A percentile compares a stretch with the other conserved stretches of the same genome.
Evolutionary conservation across 2,329 filamentous ascomycete genomes (phyloP).

Genomic region (Sclerotiophoma versabilis): DNA sequence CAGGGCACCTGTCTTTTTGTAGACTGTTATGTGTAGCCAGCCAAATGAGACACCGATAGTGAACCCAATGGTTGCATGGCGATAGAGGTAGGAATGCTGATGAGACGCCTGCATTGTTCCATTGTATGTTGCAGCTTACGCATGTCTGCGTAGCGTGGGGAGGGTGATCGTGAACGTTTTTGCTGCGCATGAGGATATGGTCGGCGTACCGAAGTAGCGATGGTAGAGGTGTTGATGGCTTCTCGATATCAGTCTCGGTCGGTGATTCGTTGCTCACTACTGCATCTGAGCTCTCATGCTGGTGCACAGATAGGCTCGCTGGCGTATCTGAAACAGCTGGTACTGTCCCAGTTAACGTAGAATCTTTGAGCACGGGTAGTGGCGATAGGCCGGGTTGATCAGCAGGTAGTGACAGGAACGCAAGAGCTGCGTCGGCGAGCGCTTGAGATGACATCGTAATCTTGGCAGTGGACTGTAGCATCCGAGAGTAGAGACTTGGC

Average conservation of each 20-base stretch:
- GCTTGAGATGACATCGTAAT: background rate
- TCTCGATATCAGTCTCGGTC: background rate
- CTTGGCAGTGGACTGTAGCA: too few species aligned
- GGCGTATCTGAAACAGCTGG: background rate
- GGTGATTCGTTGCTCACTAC: background rate
- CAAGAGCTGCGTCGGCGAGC: background rate
- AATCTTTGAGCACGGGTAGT: background rate
- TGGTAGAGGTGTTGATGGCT: slow-evolving; percentile 2
- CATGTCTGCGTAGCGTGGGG: slow-evolving; percentile 9
- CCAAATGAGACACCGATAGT: slow-evolving; percentile 34
- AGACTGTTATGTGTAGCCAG: background rate
- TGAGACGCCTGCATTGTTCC: slow-evolving; percentile 5
- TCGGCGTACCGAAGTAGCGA: slow-evolving; percentile 35
- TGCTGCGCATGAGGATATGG: slow-evolving; percentile 21
- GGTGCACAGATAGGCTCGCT: background rate
- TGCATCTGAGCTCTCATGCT: too few species aligned
- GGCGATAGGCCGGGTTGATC: background rate
- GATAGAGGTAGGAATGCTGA: slow-evolving; percentile 28
- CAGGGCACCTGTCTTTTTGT: slow-evolving; percentile 18
- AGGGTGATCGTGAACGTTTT: slow-evolving; percentile 17
- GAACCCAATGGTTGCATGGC: slow-evolving; percentile 35
- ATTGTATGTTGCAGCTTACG: slow-evolving; percentile 16
- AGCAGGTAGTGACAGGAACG: background rate
- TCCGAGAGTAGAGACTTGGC: background rate
- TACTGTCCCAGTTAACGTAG: too few species aligned